Evolutionary conservation across 495 filamentous ascomycete genomes (phyloP), one percentile per base, ranked within the genome.

Genomic region (Trichocladium antarcticum): DNA sequence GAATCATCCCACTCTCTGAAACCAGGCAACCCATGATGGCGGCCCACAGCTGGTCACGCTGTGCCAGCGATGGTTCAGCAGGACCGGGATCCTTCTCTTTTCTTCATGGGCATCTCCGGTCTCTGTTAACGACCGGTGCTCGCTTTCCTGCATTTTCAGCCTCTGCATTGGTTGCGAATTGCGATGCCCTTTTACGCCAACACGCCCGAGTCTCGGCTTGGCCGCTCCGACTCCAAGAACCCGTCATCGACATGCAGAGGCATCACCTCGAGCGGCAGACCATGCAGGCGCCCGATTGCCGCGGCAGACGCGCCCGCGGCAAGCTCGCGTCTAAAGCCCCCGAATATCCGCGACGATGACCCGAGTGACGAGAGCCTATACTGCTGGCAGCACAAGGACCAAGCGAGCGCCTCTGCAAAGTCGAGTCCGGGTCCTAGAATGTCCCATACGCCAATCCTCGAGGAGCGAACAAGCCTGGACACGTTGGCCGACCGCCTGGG

Each of bases 331-430:
- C 60, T 34, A 50, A 68, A 42, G 59, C n/a, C 43, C 29, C 41
- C 56, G 24, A 65, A 68, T 17, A 65, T 74, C 9, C 74, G 74
- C 24, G 79, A 76, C 27, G 61, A 70, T 47, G 68, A 72, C 45
- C 67, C 65, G 16, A 56, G 58, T 41, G 58, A 72, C 52, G 67
- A 70, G 42, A 62, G 47, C 37, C 54, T 72, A 46, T 98, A 87
- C 62, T 98, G 92, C 73, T 93, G 87, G 83, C 85, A 93, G 59
- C 92, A 98, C 66, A 87, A 86, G 56, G 87, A 93, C 50, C 92
- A 98, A 63, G 87, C 87, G 17, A 65, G 54, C 39, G 49, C 60
- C 31, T 68, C 70, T 15, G 61, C 70, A 5, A 53, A 54, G 9
- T 71, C 72, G 22, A 73, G 60, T 32, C 66, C 71, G 0, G 69